Base-by-base conservation (phyloP, 148 eudicot genomes). In the Limonium bicolor region DNA sequence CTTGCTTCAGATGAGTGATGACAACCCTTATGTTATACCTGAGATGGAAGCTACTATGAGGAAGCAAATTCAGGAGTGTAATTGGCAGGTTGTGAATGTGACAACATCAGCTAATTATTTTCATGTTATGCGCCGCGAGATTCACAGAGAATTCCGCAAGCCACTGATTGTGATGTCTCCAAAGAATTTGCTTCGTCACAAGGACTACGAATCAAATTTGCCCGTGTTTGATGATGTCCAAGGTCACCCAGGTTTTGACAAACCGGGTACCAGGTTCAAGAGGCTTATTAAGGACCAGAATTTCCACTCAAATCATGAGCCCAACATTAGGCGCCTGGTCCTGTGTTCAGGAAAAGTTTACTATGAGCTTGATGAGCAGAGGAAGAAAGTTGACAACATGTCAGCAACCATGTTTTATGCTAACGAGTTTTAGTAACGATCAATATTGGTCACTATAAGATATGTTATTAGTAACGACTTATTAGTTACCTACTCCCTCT, bases 191-290 rank as follows among this genome's bases (percentile, higher is more conserved):
- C 83, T 76, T 40, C 83, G 83, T 41, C 83, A 76, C 71, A 76
- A 76, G 59, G 81, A 74, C 7, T 78, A 81, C 68, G 74, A 78
- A 50, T 78, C 86, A 31, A 74, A 74, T 62, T 56, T 78, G 6
- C 70, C 80, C 16, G 81, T 74, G 64, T 78, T 74, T 54, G 86
- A 78, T 60, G 82, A 78, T 66, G 86, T 78, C 42, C 67, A 74
- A 65, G 86, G 86, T 15, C 86, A 78, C 49, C 82, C 78, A 24
- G 86, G 86, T n/a, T n/a, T n/a, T n/a, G n/a, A n/a, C n/a, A 78
- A 74, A 60, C 86, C 74, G 58, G 86, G 86, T 5, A 78, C 86
- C 50, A 62, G 86, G 32, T 78, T 78, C 53, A 78, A 78, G 60
- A 81, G 86, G 24, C 80, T 78, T 7, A 78, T 78, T 30, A 74